Percentiles rank a stretch among this genome's conserved stretches.
Conservation (phyloP, 2,329 filamentous ascomycete species). For the Clarireedia sp. region DNA sequence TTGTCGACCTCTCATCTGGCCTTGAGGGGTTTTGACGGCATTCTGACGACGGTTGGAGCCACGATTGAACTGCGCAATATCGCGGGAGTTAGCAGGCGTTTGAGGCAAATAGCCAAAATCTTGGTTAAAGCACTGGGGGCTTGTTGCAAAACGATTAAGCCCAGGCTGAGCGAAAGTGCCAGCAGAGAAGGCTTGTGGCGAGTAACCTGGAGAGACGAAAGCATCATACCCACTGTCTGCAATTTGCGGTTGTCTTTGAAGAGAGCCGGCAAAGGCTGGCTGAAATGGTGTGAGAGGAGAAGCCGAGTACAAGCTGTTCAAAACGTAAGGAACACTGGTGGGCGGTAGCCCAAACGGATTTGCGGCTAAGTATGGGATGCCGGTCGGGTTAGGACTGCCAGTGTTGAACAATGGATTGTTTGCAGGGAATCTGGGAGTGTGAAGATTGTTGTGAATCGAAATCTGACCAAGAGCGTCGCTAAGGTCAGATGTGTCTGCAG, state of each 20-base stretch:
- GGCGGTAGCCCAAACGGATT: conserved; percentile 4
- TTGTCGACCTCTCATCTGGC: conserved; percentile 28
- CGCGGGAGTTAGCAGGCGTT: conserved; percentile 11
- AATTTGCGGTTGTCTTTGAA: neutral
- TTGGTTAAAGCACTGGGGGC: neutral
- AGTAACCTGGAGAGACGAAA: neutral
- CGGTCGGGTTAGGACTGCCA: conserved; percentile 5
- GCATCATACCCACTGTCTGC: neutral
- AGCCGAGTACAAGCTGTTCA: conserved; percentile 7
- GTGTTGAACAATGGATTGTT: conserved; percentile 1
- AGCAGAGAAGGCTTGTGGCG: neutral
- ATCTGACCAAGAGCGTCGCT: conserved; percentile 6
- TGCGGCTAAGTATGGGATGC: conserved; percentile 7
- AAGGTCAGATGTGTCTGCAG: conserved; percentile 1
- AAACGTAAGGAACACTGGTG: conserved; percentile 3
- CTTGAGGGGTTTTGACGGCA: conserved; percentile 32
- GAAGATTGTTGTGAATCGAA: conserved; percentile 4
- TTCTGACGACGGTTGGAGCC: conserved; percentile 31
- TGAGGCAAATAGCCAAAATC: conserved; percentile 5
- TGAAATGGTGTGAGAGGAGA: conserved; percentile 3
- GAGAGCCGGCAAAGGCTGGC: neutral
- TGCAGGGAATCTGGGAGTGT: conserved; percentile 4
- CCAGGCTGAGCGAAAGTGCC: neutral
- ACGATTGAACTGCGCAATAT: conserved; percentile 11
- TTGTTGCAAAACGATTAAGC: neutral